A percentile compares a stretch with the other conserved stretches of the same genome.
Conservation (phyloP, 2,329 filamentous ascomycete species). For the Elsinoe ampelina region DNA sequence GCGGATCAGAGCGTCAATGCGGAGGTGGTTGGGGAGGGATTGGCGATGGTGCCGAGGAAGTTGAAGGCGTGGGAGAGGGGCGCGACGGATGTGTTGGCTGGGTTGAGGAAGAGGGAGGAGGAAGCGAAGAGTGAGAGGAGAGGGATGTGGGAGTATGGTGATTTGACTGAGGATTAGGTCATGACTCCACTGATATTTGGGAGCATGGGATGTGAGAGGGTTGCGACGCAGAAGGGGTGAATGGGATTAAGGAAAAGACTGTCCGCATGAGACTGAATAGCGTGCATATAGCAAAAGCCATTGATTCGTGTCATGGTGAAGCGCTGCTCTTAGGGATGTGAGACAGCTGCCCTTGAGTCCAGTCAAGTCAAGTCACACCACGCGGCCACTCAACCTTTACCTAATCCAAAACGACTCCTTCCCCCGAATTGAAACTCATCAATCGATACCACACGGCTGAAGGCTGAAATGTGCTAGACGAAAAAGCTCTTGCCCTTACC, state of each 20-base stretch:
- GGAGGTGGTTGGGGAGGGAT: constrained; percentile 71
- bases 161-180: constrained; percentile 68
- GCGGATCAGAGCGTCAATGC: constrained; percentile 78
- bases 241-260: not conserved
- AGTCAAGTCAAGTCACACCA: too few species aligned
- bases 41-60: constrained; percentile 87
- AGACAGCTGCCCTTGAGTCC: not conserved
- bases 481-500: too few species aligned
- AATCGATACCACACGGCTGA: too few species aligned
- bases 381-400: too few species aligned
- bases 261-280: constrained; percentile 2
- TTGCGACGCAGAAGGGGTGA: too few species aligned
- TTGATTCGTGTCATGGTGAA: not conserved
- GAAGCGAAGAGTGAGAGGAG: constrained; percentile 69
- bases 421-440: too few species aligned
- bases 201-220: too few species aligned
- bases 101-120: constrained; percentile 62
- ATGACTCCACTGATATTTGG: too few species aligned
- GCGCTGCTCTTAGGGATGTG: not conserved
- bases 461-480: too few species aligned
- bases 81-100: constrained; percentile 61
- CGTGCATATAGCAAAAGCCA: not conserved
- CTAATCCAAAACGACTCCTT: too few species aligned
- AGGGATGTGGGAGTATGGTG: constrained; percentile 98
- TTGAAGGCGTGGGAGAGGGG: constrained; percentile 83